phyloP scores from a whole-genome alignment of 1,284 basidiomycete species.

The Vanrija humicola region DNA sequence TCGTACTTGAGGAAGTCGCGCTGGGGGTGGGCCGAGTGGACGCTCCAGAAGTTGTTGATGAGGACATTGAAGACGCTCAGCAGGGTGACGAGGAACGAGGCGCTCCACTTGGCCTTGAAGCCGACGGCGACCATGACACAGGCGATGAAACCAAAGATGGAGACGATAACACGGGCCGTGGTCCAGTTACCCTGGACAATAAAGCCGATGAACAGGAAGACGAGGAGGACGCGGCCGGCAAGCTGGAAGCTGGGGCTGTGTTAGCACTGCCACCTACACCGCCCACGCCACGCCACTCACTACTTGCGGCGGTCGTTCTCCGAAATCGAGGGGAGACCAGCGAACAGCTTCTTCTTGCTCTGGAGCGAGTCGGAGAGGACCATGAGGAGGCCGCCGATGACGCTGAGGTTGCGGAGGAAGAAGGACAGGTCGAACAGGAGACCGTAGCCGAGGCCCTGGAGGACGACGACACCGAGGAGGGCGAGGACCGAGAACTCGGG shows the following conservation, averaged over 20 bases:
- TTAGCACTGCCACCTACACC: not conserved
- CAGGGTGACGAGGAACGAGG: conserved; percentile 90
- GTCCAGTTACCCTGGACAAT: conserved; percentile 91
- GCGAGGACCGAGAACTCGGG: conserved; percentile 86
- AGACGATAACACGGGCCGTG: conserved; percentile 76
- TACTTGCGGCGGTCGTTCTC: conserved; percentile 99
- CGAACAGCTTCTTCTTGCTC: conserved; percentile 81
- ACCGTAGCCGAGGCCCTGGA: conserved; percentile 92
- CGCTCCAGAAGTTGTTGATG: conserved; percentile 98
- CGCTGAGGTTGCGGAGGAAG: conserved; percentile 93
- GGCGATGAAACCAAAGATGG: conserved; percentile 81
- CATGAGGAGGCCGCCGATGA: conserved; percentile 92
- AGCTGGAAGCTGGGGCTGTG: conserved; percentile 75
- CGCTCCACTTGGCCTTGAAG: conserved; percentile 99
- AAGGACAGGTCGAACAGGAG: conserved; percentile 98
- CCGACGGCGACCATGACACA: conserved; percentile 97
- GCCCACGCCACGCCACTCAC: conserved; percentile 53
- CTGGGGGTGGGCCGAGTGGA: conserved; percentile 88
- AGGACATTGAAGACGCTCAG: conserved; percentile 94
- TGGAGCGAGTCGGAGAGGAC: conserved; percentile 94
- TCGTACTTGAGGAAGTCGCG: conserved; percentile 91
- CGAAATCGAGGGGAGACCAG: conserved; percentile 81
- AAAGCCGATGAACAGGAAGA: conserved; percentile 99
- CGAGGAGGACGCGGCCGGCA: conserved; percentile 91
- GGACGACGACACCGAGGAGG: conserved; percentile 83